Conservation (phyloP, 768 basidiomycete genomes). For the Lyophyllum shimeji region DNA sequence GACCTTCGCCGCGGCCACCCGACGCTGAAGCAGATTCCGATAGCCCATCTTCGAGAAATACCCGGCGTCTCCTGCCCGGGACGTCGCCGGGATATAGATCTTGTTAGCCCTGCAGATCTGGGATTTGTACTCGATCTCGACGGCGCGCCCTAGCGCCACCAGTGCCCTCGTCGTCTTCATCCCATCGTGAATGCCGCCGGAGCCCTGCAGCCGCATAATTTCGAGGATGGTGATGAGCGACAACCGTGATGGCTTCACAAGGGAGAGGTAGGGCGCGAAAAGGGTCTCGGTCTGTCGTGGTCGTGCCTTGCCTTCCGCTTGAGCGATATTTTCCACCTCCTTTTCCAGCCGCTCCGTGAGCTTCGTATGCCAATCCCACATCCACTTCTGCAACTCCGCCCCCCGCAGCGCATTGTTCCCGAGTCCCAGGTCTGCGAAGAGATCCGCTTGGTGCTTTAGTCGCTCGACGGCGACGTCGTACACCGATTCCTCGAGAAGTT, state of each 20-base stretch:
- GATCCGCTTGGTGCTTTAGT: constrained; percentile 59
- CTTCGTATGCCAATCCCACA: constrained; percentile 83
- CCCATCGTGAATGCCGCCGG: constrained; percentile 75
- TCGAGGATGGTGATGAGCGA: constrained; percentile 90
- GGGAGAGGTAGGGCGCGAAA: constrained; percentile 70
- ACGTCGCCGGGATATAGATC: constrained; percentile 44
- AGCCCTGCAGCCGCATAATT: constrained; percentile 76
- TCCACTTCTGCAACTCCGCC: constrained; percentile 66
- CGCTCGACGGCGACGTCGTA: constrained; percentile 81
- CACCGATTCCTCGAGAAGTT: constrained; percentile 80
- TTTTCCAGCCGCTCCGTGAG: constrained; percentile 49
- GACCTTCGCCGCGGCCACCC: constrained; percentile 63
- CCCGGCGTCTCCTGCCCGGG: constrained; percentile 31
- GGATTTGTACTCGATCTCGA: constrained; percentile 91
- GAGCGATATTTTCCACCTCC: constrained; percentile 48
- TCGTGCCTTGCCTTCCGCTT: constrained; percentile 27
- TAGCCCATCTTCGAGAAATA: constrained; percentile 66
- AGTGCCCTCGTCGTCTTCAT: constrained; percentile 90
- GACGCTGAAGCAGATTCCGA: constrained; percentile 56
- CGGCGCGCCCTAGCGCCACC: constrained; percentile 74
- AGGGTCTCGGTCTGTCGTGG: constrained; percentile 1
- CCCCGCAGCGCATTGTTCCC: constrained; percentile 42
- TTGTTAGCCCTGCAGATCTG: constrained; percentile 69
- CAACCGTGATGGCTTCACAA: constrained; percentile 75
- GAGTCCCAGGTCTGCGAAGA: constrained; percentile 59